Evolutionary conservation across 176 grass and related monocot genomes (phyloP).

Genomic region (Triticum monococcum): DNA sequence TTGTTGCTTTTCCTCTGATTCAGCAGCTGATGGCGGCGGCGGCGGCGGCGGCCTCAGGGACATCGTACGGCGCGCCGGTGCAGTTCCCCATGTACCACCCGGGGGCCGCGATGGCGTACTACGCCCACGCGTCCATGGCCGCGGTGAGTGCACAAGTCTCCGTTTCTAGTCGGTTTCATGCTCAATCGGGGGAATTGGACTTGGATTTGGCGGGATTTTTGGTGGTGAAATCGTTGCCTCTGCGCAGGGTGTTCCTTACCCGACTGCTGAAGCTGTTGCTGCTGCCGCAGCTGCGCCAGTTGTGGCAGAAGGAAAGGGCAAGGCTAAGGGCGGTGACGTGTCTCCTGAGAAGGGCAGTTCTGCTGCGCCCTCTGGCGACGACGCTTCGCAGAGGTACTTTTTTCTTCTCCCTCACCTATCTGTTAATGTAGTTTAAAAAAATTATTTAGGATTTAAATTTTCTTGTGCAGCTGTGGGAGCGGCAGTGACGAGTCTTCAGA

Average conservation of each 20-base stretch:
- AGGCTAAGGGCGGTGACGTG: conserved; percentile 44
- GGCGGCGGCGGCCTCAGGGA: conserved; percentile 40
- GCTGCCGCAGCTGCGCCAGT: conserved; percentile 27
- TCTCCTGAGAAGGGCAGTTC: conserved; percentile 65
- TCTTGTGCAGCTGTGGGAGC: conserved; percentile 49
- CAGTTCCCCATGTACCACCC: conserved; percentile 66
- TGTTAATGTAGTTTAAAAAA: neutral
- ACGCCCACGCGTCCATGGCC: conserved; percentile 81
- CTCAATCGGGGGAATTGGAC: conserved; percentile 1
- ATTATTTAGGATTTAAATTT: conserved; percentile 4
- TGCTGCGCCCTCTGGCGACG: conserved; percentile 50
- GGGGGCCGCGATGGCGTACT: conserved; percentile 67
- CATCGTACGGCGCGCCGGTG: conserved; percentile 73
- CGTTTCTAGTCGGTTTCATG: neutral
- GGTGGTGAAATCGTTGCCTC: conserved; percentile 18
- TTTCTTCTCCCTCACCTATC: neutral
- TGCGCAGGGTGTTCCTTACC: conserved; percentile 52
- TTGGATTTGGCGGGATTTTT: conserved; percentile 17
- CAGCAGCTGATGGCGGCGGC: conserved; percentile 80
- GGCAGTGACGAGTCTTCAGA: conserved; percentile 77
- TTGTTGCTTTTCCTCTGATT: conserved; percentile 27
- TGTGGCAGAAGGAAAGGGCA: conserved; percentile 52
- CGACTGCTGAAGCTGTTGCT: conserved; percentile 49
- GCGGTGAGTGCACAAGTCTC: conserved; percentile 38
- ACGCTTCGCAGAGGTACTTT: conserved; percentile 61